phyloP scores from a whole-genome alignment of 371 early-diverging fungal species.

The Mucor velutinosus region DNA sequence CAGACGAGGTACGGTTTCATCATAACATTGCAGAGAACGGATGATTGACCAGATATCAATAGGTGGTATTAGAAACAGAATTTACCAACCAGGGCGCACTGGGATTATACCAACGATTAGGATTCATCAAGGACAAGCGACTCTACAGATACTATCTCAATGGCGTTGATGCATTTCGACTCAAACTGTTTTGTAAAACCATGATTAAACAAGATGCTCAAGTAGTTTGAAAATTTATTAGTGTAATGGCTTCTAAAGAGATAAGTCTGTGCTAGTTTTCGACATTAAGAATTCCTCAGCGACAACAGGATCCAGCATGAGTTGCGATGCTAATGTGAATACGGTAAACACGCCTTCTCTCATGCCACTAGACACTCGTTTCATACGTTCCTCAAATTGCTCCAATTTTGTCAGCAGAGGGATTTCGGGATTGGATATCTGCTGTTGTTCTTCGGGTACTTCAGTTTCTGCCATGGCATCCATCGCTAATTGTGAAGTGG shows the following conservation, averaged over 20 bases:
- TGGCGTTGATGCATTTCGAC: conserved; percentile 91
- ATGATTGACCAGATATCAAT: neutral
- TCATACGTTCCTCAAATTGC: conserved; percentile 43
- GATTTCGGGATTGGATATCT: conserved; percentile 33
- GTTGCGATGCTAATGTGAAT: conserved; percentile 35
- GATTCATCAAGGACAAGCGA: conserved; percentile 92
- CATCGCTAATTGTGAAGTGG: conserved; percentile 33
- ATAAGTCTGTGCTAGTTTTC: conserved; percentile 9
- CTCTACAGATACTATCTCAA: conserved; percentile 91
- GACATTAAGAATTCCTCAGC: conserved; percentile 24
- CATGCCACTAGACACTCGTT: conserved; percentile 28
- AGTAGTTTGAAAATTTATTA: neutral
- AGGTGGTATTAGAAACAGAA: conserved; percentile 93
- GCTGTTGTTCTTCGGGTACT: conserved; percentile 35
- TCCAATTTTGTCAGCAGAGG: conserved; percentile 39
- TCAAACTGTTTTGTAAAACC: conserved; percentile 74
- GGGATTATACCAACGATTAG: conserved; percentile 87
- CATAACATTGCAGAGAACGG: neutral
- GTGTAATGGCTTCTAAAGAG: neutral
- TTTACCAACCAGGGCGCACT: conserved; percentile 86
- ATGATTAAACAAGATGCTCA: conserved; percentile 29
- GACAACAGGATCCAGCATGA: conserved; percentile 34
- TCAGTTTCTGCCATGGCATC: conserved; percentile 46
- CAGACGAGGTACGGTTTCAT: conserved; percentile 77
- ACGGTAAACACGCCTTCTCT: conserved; percentile 41